These are phyloP conservation scores for Leccinum rimulosum DNA, from an alignment of 768 basidiomycete genomes.

Conservation along the genomic window DNA sequence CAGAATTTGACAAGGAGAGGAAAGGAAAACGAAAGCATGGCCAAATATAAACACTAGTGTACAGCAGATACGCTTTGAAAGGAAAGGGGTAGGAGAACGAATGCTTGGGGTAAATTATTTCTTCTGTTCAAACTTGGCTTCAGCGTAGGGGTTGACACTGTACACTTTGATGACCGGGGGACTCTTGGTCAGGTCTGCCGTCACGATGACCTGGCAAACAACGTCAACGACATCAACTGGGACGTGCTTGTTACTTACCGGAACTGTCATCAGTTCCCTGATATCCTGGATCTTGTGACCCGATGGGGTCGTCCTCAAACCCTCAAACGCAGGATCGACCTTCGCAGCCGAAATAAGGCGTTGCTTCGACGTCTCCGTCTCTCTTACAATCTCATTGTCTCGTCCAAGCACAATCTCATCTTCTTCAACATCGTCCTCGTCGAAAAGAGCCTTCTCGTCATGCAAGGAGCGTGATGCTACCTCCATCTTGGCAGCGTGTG, in stretches of 20 bases:
- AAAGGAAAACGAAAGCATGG: slow-evolving; percentile 30
- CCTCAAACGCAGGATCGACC: slow-evolving; percentile 78
- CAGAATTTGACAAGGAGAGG: slow-evolving; percentile 29
- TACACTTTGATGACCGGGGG: slow-evolving; percentile 97
- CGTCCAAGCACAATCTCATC: slow-evolving; percentile 81
- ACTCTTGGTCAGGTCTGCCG: slow-evolving; percentile 92
- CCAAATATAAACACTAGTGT: slow-evolving; percentile 29
- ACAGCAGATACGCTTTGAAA: slow-evolving; percentile 22
- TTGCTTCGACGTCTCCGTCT: slow-evolving; percentile 71
- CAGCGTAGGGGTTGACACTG: slow-evolving; percentile 89
- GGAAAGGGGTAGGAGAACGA: slow-evolving; percentile 4
- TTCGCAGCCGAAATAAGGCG: slow-evolving; percentile 74
- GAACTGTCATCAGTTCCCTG: slow-evolving; percentile 88
- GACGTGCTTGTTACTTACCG: slow-evolving; percentile 52
- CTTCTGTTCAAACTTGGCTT: slow-evolving; percentile 34
- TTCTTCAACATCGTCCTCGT: slow-evolving; percentile 79
- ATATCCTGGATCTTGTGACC: slow-evolving; percentile 98
- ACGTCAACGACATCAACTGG: slow-evolving; percentile 3
- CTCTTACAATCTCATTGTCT: slow-evolving; percentile 38
- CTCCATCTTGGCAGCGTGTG: slow-evolving; percentile 90
- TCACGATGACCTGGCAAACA: slow-evolving; percentile 76
- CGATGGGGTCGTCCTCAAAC: slow-evolving; percentile 62
- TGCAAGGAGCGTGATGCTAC: slow-evolving; percentile 81
- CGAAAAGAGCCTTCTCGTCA: slow-evolving; percentile 85
- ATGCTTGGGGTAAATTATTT: slow-evolving; percentile 31